Evolutionary conservation across 768 basidiomycete species (phyloP), one percentile per base, ranked within the genome.

Genomic region (Lactarius vividus): DNA sequence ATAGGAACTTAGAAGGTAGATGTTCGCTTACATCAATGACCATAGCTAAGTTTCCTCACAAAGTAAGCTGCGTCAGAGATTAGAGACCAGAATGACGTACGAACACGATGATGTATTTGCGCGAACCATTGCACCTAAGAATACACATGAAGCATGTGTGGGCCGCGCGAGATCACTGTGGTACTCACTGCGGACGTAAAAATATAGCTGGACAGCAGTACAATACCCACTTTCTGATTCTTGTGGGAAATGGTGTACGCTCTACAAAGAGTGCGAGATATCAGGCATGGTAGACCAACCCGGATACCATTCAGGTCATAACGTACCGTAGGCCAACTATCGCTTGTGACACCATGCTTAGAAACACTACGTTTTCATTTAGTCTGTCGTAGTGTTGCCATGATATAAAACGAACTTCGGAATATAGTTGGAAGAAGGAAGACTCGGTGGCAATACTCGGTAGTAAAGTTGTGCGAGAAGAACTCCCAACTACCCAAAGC

Each of bases 331-430:
- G 73, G 7, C 83, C 87, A 49, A 89, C 71, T 61, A 89, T 88
- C 10, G 81, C 75, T 71, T 89, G 88, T 5, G 87, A 88, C 52
- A 85, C 76, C 82, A 86, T 85, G 0, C 78, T 78, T 74, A 89
- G 88, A 9, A 87, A 23, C 8, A 86, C 88, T 89, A 39, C 2
- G 23, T 44, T 10, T 13, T n/a, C 35, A 37, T 37, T 39, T 4
- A 61, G 69, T 20, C 73, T 61, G 44, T 6, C 23, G 13, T 10
- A 56, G 15, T 44, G 11, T 7, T 1, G 37, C 37, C 37, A 57
- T 26, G 5, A 40, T 5, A n/a, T 37, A 49, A 35, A 8, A 42
- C 76, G 54, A 46, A 85, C 88, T 85, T 82, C 89, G 88, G 73
- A 88, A 84, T 15, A 80, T 71, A 16, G 87, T 83, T 1, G 87